Conservation (phyloP, 768 basidiomycete genomes). For the Lactarius tabidus region DNA sequence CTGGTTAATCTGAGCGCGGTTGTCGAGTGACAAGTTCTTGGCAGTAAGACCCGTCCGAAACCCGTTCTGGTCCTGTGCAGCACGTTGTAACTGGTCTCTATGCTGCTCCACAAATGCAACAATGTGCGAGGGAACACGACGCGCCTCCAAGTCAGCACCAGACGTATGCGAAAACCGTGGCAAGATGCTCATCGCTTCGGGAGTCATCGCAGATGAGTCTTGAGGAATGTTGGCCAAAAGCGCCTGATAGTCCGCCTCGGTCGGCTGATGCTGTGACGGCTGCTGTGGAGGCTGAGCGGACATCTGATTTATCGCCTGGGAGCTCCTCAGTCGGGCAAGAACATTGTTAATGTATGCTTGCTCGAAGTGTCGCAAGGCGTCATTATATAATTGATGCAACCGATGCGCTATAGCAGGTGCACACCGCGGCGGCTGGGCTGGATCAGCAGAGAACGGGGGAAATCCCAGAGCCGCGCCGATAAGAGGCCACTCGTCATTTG, state of each 20-base stretch:
- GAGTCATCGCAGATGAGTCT: background rate
- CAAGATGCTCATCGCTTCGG: conserved; percentile 15
- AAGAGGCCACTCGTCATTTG: conserved; percentile 17
- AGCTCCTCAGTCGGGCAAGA: background rate
- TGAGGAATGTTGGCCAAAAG: conserved; percentile 7
- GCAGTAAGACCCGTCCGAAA: conserved; percentile 17
- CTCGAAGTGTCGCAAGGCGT: conserved; percentile 11
- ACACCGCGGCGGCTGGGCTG: conserved; percentile 5
- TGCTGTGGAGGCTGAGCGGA: conserved; percentile 5
- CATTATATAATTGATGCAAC: conserved; percentile 11
- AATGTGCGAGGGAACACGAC: conserved; percentile 10
- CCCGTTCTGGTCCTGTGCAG: conserved; percentile 20
- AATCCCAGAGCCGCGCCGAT: conserved; percentile 14
- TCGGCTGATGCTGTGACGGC: conserved; percentile 14
- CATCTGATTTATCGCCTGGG: background rate
- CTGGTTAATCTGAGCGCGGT: conserved; percentile 14
- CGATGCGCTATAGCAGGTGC: conserved; percentile 7
- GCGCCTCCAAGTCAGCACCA: conserved; percentile 17
- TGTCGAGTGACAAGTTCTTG: conserved; percentile 12
- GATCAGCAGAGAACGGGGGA: background rate
- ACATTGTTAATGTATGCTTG: conserved; percentile 10
- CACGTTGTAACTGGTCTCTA: conserved; percentile 16
- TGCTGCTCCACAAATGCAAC: conserved; percentile 19
- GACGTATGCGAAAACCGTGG: conserved; percentile 23
- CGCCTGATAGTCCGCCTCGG: conserved; percentile 19